Base-by-base conservation (phyloP, 805 yeast species). In the Danielozyma ontarioensis region DNA sequence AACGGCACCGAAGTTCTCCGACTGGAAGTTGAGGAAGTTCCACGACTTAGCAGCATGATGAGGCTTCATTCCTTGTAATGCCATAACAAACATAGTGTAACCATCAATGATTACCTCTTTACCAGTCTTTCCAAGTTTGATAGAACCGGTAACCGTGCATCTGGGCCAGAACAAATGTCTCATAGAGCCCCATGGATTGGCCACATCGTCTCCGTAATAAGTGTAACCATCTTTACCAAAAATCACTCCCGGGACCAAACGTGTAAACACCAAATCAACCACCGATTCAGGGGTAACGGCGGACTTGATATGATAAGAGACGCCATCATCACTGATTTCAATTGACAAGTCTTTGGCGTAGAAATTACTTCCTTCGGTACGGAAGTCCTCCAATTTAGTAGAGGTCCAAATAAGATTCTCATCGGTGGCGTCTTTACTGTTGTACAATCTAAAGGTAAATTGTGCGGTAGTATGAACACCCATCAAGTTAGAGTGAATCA, bases 61-160 rank as follows among this genome's bases (percentile, higher is more conserved):
- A 6, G 98, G 98, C 62, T 93, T 93, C 97, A 93, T 89, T 41
- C 97, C 97, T 68, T 93, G 98, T 46, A 87, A 66, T 5, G 98
- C 98, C 90, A 85, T 81, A 34, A 90, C 96, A 54, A 79, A 89
- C 95, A 93, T 83, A 31, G 87, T 61, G 35, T 51, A 57, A 25
- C 76, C 78, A 27, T 68, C 55, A 32, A 74, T 55, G 18, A 59
- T 66, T 27, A 45, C 36, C 40, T 46, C 48, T 35, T 37, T 48
- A 23, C 51, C 43, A 27, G 32, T 36, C 39, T 59, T 61, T 44
- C 58, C 53, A 56, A 72, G 57, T 26, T 62, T 68, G 41, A 93
- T 60, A 13, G 75, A 66, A 52, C 98, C 98, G 13, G 51, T 53
- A 29, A 77, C 82, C 14, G 61, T 41, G 58, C 88, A 81, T 58